phyloP scores from a whole-genome alignment of 129 eudicot genomes.

The Calendula officinalis region DNA sequence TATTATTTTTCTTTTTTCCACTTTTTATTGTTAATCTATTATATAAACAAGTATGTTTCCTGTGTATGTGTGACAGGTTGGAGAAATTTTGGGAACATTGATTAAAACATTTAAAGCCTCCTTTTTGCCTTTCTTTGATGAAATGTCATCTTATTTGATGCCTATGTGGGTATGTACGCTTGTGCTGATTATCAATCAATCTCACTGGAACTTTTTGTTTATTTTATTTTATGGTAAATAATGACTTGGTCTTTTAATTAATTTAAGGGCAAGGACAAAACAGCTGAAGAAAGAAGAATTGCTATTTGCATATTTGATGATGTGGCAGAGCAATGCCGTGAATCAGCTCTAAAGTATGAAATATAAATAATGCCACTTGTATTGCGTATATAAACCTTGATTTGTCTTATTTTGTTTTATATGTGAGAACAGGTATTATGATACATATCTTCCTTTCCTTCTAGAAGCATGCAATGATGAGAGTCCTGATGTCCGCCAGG shows the following conservation, averaged over 20 bases:
- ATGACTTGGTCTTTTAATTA: neutral
- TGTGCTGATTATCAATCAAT: slow-evolving; percentile 4
- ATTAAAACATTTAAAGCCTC: slow-evolving; percentile 92
- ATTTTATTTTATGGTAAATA: neutral
- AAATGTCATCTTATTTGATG: slow-evolving; percentile 80
- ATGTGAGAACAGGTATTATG: slow-evolving; percentile 64
- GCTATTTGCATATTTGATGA: slow-evolving; percentile 99
- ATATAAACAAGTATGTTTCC: neutral
- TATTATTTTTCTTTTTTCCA: neutral
- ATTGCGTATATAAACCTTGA: neutral
- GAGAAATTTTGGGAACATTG: slow-evolving; percentile 93
- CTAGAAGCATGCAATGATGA: slow-evolving; percentile 98
- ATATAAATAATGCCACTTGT: neutral
- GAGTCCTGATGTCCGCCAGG: slow-evolving; percentile 96
- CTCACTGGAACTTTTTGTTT: neutral
- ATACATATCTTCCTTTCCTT: slow-evolving; percentile 92
- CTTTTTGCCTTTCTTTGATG: slow-evolving; percentile 98
- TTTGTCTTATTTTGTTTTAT: slow-evolving; percentile 6
- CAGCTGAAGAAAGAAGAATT: slow-evolving; percentile 97
- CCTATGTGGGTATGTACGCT: slow-evolving; percentile 96
- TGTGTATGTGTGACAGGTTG: slow-evolving; percentile 52
- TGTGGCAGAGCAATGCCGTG: slow-evolving; percentile 99
- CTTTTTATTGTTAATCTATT: neutral
- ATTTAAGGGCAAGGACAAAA: slow-evolving; percentile 88
- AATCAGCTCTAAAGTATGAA: slow-evolving; percentile 83